Evolutionary conservation across 768 basidiomycete species (phyloP), one percentile per base, ranked within the genome.

Genomic region (Antrodiella citrinella): DNA sequence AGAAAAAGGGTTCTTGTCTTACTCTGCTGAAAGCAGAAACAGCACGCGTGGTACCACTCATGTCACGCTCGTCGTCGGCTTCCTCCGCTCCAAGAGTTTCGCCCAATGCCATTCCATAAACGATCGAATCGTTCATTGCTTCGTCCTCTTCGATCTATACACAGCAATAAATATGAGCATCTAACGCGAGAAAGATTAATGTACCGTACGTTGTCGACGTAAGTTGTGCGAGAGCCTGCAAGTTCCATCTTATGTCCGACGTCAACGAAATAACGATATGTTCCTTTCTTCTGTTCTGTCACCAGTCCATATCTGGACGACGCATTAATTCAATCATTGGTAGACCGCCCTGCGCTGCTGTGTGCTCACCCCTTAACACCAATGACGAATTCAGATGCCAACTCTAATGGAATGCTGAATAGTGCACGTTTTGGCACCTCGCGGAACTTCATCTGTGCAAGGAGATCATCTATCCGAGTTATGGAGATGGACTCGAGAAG

Each of bases 201-300:
- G n/a, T n/a, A 35, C 58, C 65, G 51, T 41, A 87, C 91, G 70
- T 86, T 81, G 51, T 95, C 90, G 39, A 87, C 73, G 63, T 87
- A 91, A 4, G 73, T 70, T 4, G 90, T 88, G 60, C 79, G 79
- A 46, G 74, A 73, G 40, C 73, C 69, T 0, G 84, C 91, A 47
- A 88, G 83, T 57, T 86, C 87, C 84, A 82, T 85, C 53, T 73
- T 72, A 61, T 83, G 83, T 44, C 81, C 91, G 51, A 80, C 74
- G 59, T 89, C 90, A 26, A 81, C 77, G 53, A 96, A 93, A 60
- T 91, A 89, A 61, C 80, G 86, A 64, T 91, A 86, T 3, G 73
- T 48, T 0, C 89, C 87, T 65, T 86, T 94, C 64, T 78, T 87
- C 67, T 94, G 91, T 60, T 93, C 85, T 1, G 89, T 89, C 13